phyloP scores from a whole-genome alignment of 352 stramenopile genomes.

The Pythium insidiosum region DNA sequence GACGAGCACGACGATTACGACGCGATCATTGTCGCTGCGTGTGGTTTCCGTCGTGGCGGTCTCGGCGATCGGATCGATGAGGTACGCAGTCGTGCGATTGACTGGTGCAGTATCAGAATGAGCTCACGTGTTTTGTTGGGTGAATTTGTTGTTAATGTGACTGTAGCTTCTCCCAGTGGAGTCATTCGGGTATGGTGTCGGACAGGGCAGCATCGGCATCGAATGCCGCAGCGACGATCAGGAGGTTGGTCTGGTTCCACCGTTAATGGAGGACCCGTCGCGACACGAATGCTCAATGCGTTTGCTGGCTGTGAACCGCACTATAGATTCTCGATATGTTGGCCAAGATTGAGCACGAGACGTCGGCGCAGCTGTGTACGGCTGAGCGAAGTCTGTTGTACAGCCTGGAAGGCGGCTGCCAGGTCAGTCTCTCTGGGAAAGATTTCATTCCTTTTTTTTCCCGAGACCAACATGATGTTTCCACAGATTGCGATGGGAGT shows the following conservation, averaged over 20 bases:
- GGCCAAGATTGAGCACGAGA: constrained; percentile 63
- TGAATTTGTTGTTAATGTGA: neutral
- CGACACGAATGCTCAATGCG: too few species aligned
- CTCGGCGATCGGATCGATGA: constrained; percentile 69
- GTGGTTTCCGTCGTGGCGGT: constrained; percentile 69
- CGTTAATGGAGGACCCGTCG: neutral
- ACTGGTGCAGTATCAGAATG: neutral
- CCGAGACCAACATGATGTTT: neutral
- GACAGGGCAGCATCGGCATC: constrained; percentile 82
- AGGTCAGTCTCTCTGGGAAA: constrained; percentile 46
- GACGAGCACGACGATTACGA: constrained; percentile 81
- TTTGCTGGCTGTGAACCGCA: too few species aligned
- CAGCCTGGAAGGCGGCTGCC: constrained; percentile 77
- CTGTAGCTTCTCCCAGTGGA: constrained; percentile 46
- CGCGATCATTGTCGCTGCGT: constrained; percentile 81
- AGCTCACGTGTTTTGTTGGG: too few species aligned
- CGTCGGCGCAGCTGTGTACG: constrained; percentile 69
- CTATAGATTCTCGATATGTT: constrained; percentile 73
- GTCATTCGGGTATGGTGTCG: constrained; percentile 76
- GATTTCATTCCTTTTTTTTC: too few species aligned
- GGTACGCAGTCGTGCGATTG: constrained; percentile 5
- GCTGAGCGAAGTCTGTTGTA: constrained; percentile 80
- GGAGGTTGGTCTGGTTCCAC: constrained; percentile 22
- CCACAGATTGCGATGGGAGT: constrained; percentile 76
- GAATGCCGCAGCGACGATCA: constrained; percentile 67